A percentile compares a stretch with the other conserved stretches of the same genome.
Conservation (phyloP, 192 early-diverging fungal genomes). For the Helicostylum pulchrum region DNA sequence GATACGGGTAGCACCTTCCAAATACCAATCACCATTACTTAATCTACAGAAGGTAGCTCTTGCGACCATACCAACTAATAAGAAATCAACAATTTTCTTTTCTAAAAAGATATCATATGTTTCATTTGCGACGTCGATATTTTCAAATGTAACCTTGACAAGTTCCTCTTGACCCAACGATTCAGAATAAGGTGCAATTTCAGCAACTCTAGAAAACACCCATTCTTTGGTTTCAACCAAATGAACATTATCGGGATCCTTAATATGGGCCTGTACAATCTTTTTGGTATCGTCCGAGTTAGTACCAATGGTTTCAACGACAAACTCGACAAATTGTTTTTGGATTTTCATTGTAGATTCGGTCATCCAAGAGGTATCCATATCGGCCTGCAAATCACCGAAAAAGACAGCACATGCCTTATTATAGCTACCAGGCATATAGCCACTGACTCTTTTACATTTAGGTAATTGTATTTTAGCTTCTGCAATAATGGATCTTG, state of each 20-base stretch:
- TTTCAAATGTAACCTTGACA: not conserved
- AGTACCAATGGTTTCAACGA: conserved; percentile 18
- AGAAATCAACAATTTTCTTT: conserved; percentile 19
- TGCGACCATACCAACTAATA: conserved; percentile 25
- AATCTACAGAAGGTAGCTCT: conserved; percentile 22
- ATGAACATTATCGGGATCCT: not conserved
- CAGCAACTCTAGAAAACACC: conserved; percentile 5
- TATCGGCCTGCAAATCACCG: conserved; percentile 37
- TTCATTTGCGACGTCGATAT: conserved; percentile 1
- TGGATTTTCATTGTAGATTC: not conserved
- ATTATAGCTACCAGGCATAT: conserved; percentile 46
- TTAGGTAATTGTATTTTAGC: conserved; percentile 49
- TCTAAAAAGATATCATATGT: conserved; percentile 24
- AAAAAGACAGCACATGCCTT: conserved; percentile 51
- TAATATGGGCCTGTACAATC: not conserved
- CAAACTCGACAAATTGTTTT: conserved; percentile 4
- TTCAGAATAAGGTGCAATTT: not conserved
- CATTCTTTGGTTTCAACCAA: conserved; percentile 1
- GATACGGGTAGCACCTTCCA: conserved; percentile 16
- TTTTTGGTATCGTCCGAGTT: not conserved
- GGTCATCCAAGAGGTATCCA: conserved; percentile 7
- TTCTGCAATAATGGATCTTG: conserved; percentile 36
- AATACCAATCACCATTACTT: conserved; percentile 24
- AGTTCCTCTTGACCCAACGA: not conserved
- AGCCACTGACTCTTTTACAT: conserved; percentile 39